Conservation (phyloP, 805 yeast genomes). For the Myxozyma neotropica region DNA sequence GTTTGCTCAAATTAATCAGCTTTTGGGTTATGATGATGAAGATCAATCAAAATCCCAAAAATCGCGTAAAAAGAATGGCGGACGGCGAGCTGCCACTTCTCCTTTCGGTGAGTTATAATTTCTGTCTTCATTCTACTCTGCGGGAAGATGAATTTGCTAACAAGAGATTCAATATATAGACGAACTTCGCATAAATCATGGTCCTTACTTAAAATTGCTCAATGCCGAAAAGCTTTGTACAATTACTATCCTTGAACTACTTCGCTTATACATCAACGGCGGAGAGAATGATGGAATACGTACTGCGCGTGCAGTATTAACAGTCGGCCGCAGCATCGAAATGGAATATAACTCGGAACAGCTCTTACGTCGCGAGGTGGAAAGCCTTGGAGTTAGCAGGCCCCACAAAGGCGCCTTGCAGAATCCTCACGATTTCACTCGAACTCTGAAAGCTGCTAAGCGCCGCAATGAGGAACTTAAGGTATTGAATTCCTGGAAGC, state of each 20-base stretch:
- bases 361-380: conserved; percentile 53
- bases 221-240: conserved; percentile 81
- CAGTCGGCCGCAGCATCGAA: conserved; percentile 84
- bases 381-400: conserved; percentile 6
- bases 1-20: conserved; percentile 50
- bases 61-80: neutral
- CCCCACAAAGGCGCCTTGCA: conserved; percentile 18
- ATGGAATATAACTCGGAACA: conserved; percentile 76
- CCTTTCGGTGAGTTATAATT: neutral
- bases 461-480: conserved; percentile 5
- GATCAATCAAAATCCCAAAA: neutral
- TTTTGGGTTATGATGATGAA: conserved; percentile 32
- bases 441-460: conserved; percentile 17
- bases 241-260: conserved; percentile 77
- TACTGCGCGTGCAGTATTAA: conserved; percentile 75
- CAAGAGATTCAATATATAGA: neutral
- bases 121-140: neutral
- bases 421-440: conserved; percentile 16
- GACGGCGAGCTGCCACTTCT: neutral
- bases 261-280: conserved; percentile 72
- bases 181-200: conserved; percentile 51
- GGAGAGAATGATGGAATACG: conserved; percentile 78
- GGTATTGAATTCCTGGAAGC: conserved; percentile 12
- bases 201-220: conserved; percentile 74
- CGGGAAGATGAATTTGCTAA: neutral